Conservation (phyloP, 371 early-diverging fungal species). For the Zopfochytrium polystomum region DNA sequence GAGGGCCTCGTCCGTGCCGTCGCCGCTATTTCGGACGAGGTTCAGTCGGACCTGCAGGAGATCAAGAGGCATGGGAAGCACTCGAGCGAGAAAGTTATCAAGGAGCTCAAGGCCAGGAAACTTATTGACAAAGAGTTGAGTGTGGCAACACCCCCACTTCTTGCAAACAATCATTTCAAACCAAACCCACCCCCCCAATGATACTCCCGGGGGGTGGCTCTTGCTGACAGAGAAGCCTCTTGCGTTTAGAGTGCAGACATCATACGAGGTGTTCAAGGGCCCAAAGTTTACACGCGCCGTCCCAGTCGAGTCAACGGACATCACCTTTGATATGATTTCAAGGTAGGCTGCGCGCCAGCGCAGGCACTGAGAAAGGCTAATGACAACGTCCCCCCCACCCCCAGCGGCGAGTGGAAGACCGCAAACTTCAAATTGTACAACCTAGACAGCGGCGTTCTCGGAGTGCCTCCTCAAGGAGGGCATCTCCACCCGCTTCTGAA, state of each 20-base stretch:
- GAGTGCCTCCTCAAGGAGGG: constrained; percentile 83
- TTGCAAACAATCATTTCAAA: too few species aligned
- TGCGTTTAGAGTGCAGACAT: constrained; percentile 66
- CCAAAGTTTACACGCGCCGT: constrained; percentile 77
- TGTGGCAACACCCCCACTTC: too few species aligned
- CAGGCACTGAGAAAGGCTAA: too few species aligned
- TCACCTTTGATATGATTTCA: constrained; percentile 93
- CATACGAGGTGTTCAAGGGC: constrained; percentile 89
- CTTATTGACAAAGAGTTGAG: constrained; percentile 50
- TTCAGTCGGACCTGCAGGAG: constrained; percentile 71
- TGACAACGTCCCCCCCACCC: too few species aligned
- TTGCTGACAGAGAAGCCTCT: too few species aligned
- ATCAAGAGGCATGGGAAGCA: constrained; percentile 65
- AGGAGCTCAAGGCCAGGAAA: constrained; percentile 87
- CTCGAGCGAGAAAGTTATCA: constrained; percentile 64
- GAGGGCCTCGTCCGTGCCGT: constrained; percentile 57
- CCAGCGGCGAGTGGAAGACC: constrained; percentile 87
- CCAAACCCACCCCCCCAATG: too few species aligned
- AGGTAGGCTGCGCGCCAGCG: too few species aligned
- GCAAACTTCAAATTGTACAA: constrained; percentile 98
- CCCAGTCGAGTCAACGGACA: constrained; percentile 88
- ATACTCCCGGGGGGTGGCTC: too few species aligned
- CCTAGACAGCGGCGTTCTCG: constrained; percentile 79
- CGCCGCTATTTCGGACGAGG: constrained; percentile 80
- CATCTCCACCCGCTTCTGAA: constrained; percentile 99